Evolutionary conservation across 306 rosid genomes (phyloP).

Genomic region (Bauhinia variegata): DNA sequence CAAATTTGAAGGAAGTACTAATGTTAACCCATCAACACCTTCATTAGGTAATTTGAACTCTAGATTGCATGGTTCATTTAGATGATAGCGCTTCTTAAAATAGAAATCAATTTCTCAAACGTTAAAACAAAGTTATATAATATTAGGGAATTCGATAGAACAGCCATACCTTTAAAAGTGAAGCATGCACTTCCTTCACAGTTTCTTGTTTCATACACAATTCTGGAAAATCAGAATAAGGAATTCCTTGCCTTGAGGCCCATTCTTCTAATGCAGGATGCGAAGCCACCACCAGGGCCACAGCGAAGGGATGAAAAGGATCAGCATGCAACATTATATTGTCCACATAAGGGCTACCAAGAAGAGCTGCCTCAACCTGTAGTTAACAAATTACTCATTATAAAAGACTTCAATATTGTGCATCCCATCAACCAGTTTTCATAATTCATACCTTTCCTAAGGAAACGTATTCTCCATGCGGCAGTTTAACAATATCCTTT

Average conservation of each 20-base stretch:
- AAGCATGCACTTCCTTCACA: slow-evolving; percentile 64
- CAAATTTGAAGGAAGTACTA: slow-evolving; percentile 2
- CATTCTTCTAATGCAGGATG: slow-evolving; percentile 65
- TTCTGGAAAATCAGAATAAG: slow-evolving; percentile 59
- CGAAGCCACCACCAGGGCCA: slow-evolving; percentile 85
- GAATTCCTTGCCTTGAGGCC: slow-evolving; percentile 78
- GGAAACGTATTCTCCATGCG: slow-evolving; percentile 97
- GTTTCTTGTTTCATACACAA: slow-evolving; percentile 74
- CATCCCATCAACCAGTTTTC: slow-evolving; percentile 28
- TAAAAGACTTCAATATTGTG: slow-evolving; percentile 21
- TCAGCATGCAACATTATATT: slow-evolving; percentile 88
- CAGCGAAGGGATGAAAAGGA: slow-evolving; percentile 83
- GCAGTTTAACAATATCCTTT: slow-evolving; percentile 97
- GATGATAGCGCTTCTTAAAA: slow-evolving; percentile 14
- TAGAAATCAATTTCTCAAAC: slow-evolving; percentile 11
- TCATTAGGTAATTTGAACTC: not conserved
- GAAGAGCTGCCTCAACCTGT: slow-evolving; percentile 92
- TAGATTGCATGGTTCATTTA: slow-evolving; percentile 19
- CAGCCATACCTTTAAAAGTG: slow-evolving; percentile 70
- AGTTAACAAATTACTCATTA: slow-evolving; percentile 38
- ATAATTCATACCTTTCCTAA: slow-evolving; percentile 80
- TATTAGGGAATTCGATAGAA: slow-evolving; percentile 16
- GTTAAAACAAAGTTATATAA: slow-evolving; percentile 56
- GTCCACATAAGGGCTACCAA: slow-evolving; percentile 73
- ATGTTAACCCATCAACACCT: slow-evolving; percentile 13